Evolutionary conservation across 2,329 filamentous ascomycete genomes (phyloP), one percentile per base, ranked within the genome.

Genomic region (Akanthomyces lecanii): DNA sequence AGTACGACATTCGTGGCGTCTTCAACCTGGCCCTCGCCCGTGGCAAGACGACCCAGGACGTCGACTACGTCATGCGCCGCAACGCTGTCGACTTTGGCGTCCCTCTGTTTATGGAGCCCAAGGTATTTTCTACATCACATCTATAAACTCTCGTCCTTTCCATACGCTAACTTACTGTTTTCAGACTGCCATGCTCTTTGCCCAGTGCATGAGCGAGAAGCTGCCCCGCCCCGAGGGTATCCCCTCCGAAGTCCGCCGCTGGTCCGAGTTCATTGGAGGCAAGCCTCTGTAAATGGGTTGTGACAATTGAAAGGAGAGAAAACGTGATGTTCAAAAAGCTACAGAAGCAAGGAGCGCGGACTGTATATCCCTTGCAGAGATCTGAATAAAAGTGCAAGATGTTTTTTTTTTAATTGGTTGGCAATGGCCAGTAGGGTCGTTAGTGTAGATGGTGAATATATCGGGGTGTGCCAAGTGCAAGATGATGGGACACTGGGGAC

Each of bases 81-180:
- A 99, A 99, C 74, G 95, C 95, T 33, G 95, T 99, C 63, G 95
- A 99, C 79, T 99, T 99, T 76, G 94, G 94, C 70, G 92, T 98
- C 38, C 95, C 95, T 55, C 82, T 99, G 63, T 98, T 99, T 78
- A 97, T 97, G 93, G 94, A 98, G 81, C 92, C 93, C 61, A 94
- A 95, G 89, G 92, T 96, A 82, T 80, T 86, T 76, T 68, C 62
- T 48, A 23, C 54, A 30, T 42, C 18, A 40, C 21, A n/a, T 18
- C 55, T 33, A 12, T 23, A 18, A 10, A 44, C 10, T 18, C 6
- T 5, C 30, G 11, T 5, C 10, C 8, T n/a, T 44, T 25, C 8
- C 51, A 48, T 23, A 38, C n/a, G 21, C 38, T 21, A 68, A 67
- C 75, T 78, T 71, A 79, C 66, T 12, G 5, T 40, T 50, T 14